Percentiles rank a stretch among this genome's conserved stretches.
Evolutionary conservation across 306 rosid species (phyloP).

Genomic region (Cyclanthera cordifolia): DNA sequence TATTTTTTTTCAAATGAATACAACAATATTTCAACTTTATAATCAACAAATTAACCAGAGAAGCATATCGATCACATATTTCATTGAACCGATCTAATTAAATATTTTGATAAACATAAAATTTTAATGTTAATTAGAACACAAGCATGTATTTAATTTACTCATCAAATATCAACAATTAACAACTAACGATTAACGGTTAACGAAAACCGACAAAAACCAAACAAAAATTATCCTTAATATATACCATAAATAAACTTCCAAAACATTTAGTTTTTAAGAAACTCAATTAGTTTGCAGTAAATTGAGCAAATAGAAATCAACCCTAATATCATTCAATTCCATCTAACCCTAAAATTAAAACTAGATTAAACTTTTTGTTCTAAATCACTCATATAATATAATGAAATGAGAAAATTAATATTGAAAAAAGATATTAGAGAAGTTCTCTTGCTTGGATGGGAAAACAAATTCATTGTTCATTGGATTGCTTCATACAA

Average conservation of each 20-base stretch:
- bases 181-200: not conserved
- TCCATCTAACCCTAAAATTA: not conserved
- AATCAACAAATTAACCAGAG: too few species aligned
- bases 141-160: not conserved
- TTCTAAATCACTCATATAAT: not conserved
- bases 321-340: not conserved
- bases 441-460: not conserved
- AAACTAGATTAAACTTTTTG: not conserved
- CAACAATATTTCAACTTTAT: too few species aligned
- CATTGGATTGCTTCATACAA: not conserved
- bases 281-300: not conserved
- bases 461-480: not conserved
- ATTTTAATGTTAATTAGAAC: not conserved
- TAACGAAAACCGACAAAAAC: not conserved
- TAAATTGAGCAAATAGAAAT: not conserved
- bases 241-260: not conserved
- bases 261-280: not conserved
- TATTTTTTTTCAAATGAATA: too few species aligned
- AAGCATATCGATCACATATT: too few species aligned
- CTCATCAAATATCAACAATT: not conserved
- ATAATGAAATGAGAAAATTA: not conserved
- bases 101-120: not conserved
- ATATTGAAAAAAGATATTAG: not conserved
- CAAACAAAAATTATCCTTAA: not conserved
- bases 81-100: not conserved